Evolutionary conservation across 352 stramenopile species (phyloP).

Genomic region (Peronospora destructor): DNA sequence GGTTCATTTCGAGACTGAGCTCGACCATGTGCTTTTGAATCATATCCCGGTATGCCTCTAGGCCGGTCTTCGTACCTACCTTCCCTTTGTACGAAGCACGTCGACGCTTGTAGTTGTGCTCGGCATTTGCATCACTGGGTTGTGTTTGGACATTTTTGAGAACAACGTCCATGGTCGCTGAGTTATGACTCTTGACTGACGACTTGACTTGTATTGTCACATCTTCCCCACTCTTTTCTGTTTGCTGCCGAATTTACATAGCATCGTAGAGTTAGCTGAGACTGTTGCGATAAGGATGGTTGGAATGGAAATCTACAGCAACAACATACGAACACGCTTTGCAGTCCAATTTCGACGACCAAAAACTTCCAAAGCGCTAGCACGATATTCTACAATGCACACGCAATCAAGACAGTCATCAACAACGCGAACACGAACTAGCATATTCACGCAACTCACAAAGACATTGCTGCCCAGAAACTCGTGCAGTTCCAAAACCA

Average conservation of each 20-base stretch:
- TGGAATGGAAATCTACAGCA: not conserved
- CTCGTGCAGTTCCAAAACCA: conserved; percentile 60
- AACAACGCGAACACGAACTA: conserved; percentile 1
- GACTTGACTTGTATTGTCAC: conserved; percentile 5
- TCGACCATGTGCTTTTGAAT: conserved; percentile 59
- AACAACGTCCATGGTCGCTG: not conserved
- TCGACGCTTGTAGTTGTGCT: conserved; percentile 44
- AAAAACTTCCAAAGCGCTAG: conserved; percentile 71
- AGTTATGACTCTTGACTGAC: not conserved
- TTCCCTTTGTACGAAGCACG: conserved; percentile 50
- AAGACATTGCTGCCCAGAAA: conserved; percentile 42
- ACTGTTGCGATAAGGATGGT: not conserved
- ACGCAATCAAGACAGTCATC: conserved; percentile 4
- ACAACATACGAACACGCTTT: conserved; percentile 39
- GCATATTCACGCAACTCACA: conserved; percentile 23
- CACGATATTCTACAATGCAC: conserved; percentile 43
- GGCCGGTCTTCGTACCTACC: conserved; percentile 32
- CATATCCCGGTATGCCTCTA: conserved; percentile 46
- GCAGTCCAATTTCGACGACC: conserved; percentile 52
- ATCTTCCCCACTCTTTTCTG: conserved; percentile 1
- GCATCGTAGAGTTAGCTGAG: conserved; percentile 1
- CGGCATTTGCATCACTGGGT: not conserved
- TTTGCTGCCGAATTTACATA: conserved; percentile 9
- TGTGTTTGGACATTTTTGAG: not conserved
- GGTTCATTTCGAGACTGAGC: conserved; percentile 37